A percentile compares a stretch with the other conserved stretches of the same genome.
phyloP scores from a whole-genome alignment of 331 rosid genomes.

The Dryas integrifolia region DNA sequence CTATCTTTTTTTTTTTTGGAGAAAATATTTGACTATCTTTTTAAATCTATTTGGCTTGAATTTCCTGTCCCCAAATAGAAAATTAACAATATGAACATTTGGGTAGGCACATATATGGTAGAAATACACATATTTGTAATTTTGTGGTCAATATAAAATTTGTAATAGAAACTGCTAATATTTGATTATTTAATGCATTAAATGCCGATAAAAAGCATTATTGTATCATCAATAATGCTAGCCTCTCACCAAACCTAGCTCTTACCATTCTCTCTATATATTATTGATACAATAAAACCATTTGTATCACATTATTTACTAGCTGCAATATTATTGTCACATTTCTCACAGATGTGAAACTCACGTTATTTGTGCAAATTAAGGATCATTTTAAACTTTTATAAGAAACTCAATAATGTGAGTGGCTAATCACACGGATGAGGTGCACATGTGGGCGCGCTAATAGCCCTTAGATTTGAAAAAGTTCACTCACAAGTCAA shows the following conservation, averaged over 20 bases:
- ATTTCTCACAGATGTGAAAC: not conserved
- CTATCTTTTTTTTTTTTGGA: not conserved
- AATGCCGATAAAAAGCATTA: not conserved
- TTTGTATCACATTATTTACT: not conserved
- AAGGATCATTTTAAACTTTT: too few relatives aligned
- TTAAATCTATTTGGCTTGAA: not conserved
- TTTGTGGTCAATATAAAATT: not conserved
- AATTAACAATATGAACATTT: slow-evolving; percentile 1
- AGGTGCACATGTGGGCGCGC: too few relatives aligned
- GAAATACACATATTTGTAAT: not conserved
- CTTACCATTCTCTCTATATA: not conserved
- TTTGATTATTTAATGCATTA: not conserved
- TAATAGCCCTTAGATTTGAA: too few relatives aligned
- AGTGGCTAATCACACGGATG: too few relatives aligned
- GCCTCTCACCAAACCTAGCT: too few relatives aligned
- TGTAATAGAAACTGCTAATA: not conserved
- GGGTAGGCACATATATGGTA: too few relatives aligned
- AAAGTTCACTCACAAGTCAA: too few relatives aligned
- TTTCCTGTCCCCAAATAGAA: not conserved
- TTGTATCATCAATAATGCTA: not conserved
- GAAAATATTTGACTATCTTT: not conserved
- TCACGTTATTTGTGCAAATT: not conserved
- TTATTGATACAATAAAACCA: not conserved
- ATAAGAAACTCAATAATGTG: too few relatives aligned
- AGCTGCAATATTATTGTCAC: not conserved